These are phyloP conservation scores for Auricularia heimuer DNA, from an alignment of 768 basidiomycete genomes.

Conservation along the genomic window DNA sequence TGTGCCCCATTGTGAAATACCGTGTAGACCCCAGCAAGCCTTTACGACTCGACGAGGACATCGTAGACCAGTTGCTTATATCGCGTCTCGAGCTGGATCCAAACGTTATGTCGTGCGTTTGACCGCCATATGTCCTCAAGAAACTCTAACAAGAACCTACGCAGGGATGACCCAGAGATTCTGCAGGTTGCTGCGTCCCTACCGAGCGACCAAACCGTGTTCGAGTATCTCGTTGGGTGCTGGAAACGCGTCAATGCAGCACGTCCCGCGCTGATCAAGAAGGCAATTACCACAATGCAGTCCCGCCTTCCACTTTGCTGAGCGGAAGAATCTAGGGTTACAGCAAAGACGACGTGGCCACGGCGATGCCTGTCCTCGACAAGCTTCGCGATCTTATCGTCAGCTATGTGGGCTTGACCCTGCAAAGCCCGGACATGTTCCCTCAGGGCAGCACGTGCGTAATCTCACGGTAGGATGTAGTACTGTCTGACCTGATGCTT, in stretches of 20 bases:
- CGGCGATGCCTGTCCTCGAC: conserved; percentile 55
- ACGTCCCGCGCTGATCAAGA: conserved; percentile 47
- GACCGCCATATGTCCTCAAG: neutral
- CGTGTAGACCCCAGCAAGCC: conserved; percentile 21
- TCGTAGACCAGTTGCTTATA: conserved; percentile 73
- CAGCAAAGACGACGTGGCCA: conserved; percentile 48
- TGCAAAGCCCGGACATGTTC: conserved; percentile 94
- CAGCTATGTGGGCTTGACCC: conserved; percentile 76
- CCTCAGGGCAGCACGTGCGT: conserved; percentile 68
- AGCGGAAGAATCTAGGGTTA: conserved; percentile 35
- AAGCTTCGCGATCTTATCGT: conserved; percentile 75
- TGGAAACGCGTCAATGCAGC: conserved; percentile 79
- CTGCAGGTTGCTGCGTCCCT: conserved; percentile 65
- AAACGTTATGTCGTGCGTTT: conserved; percentile 53
- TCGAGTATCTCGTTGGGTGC: conserved; percentile 82
- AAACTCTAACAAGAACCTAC: conserved; percentile 6
- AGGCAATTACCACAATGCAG: conserved; percentile 29
- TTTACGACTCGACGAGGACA: conserved; percentile 41
- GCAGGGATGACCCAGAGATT: conserved; percentile 67
- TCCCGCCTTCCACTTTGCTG: too few species aligned
- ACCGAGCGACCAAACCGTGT: conserved; percentile 66
- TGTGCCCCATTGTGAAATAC: neutral
- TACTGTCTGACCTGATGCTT: neutral
- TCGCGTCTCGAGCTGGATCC: conserved; percentile 76
- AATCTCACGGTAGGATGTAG: conserved; percentile 16